Evolutionary conservation across 768 basidiomycete species (phyloP).

Genomic region (Macrolepiota fuliginosa): DNA sequence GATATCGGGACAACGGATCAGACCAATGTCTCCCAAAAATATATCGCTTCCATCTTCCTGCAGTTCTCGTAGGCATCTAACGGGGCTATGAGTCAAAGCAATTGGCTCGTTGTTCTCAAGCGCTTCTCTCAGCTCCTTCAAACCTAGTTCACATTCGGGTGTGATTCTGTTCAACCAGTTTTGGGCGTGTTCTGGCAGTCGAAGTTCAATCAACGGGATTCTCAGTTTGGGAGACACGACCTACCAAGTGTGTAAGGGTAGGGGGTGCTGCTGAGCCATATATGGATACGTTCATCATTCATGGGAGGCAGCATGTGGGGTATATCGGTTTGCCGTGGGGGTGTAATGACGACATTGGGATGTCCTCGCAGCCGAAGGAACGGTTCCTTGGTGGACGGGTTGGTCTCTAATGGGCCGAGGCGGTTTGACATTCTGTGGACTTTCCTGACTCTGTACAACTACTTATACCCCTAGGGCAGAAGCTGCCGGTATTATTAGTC

Average conservation of each 20-base stretch:
- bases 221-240: background rate
- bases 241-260: conserved; percentile 48
- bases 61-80: conserved; percentile 52
- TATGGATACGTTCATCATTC: conserved; percentile 49
- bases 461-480: background rate
- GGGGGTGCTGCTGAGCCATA: conserved; percentile 46
- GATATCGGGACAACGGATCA: conserved; percentile 30
- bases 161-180: conserved; percentile 26
- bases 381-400: conserved; percentile 32
- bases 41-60: conserved; percentile 53
- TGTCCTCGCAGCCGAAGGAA: conserved; percentile 53
- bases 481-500: background rate
- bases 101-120: conserved; percentile 20
- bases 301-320: conserved; percentile 33
- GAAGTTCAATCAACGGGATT: background rate
- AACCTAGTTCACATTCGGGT: conserved; percentile 24
- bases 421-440: conserved; percentile 12
- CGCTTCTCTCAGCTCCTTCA: conserved; percentile 29
- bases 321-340: conserved; percentile 48
- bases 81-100: conserved; percentile 44
- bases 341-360: conserved; percentile 56
- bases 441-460: background rate
- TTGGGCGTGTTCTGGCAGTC: conserved; percentile 31
- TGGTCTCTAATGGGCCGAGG: conserved; percentile 28
- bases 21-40: conserved; percentile 46